A percentile compares a stretch with the other conserved stretches of the same genome.
Evolutionary conservation across 2,329 filamentous ascomycete species (phyloP).

Genomic region (Zymoseptoria ardabiliae): DNA sequence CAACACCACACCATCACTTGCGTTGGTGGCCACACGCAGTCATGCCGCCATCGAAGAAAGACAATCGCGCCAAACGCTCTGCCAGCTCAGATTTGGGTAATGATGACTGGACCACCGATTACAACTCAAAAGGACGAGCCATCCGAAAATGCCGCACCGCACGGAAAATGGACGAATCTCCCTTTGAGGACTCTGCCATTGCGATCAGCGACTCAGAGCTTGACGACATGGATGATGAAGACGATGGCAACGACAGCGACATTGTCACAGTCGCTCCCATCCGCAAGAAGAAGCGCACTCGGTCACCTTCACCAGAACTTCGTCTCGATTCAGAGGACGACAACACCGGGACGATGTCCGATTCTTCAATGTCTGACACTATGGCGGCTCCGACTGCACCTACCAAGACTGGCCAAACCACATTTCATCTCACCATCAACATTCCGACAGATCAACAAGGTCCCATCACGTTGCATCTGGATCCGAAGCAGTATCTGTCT

Average conservation of each 20-base stretch:
- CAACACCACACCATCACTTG: slow-evolving; percentile 1
- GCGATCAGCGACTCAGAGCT: slow-evolving; percentile 31
- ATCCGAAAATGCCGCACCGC: slow-evolving; percentile 33
- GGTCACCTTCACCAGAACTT: slow-evolving; percentile 21
- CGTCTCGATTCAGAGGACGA: slow-evolving; percentile 14
- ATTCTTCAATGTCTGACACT: slow-evolving; percentile 8
- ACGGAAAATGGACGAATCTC: slow-evolving; percentile 28
- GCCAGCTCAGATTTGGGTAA: slow-evolving; percentile 23
- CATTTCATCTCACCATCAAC: slow-evolving; percentile 40
- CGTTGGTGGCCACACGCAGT: background rate
- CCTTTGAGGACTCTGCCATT: slow-evolving; percentile 35
- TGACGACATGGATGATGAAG: slow-evolving; percentile 29
- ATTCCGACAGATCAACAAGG: slow-evolving; percentile 39
- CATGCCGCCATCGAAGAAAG: slow-evolving; percentile 15
- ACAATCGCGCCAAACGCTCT: slow-evolving; percentile 7
- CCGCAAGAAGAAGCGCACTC: slow-evolving; percentile 27
- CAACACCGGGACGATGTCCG: slow-evolving; percentile 7
- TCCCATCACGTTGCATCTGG: slow-evolving; percentile 38
- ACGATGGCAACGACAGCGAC: slow-evolving; percentile 27
- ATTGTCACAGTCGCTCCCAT: slow-evolving; percentile 16
- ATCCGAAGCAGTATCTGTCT: slow-evolving; percentile 19
- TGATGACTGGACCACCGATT: slow-evolving; percentile 24
- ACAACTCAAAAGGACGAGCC: slow-evolving; percentile 38
- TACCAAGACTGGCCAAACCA: slow-evolving; percentile 7
- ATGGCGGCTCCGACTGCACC: slow-evolving; percentile 1